Base-by-base conservation (phyloP, 2,329 filamentous ascomycete genomes). In the Fusarium secorum region DNA sequence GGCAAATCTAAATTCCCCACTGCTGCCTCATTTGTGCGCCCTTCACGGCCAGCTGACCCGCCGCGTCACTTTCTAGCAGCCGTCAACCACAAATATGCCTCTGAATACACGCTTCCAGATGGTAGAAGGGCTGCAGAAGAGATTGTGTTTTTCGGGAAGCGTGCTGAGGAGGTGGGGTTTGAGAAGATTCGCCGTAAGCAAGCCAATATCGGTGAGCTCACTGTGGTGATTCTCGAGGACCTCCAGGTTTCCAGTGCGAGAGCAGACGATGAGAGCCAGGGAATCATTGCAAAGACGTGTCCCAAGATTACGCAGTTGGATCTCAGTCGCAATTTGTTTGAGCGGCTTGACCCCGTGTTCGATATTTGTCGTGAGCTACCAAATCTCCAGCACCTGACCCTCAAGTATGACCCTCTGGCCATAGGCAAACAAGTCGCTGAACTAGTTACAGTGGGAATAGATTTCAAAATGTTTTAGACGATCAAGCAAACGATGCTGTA, bases 81-180 rank as follows among this genome's bases (percentile, higher is more conserved):
- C 6, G 83, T 98, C 58, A 88, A 88, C 65, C 87, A 90, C 74
- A 99, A 98, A 83, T 99, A 99, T 79, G 93, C 91, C 7, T 87
- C 89, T 5, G 88, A 91, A 62, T 76, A 77, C 62, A 79, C 64
- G 14, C 70, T 75, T 20, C 68, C 77, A 30, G 77, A 81, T 17
- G 78, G 82, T 11, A 84, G 85, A 11, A 74, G 74, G 33, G 64
- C 76, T 11, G 78, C 74, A 13, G 74, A 76, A 4, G 85, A 88
- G 52, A 91, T 97, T 68, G 82, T 85, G 59, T 91, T 85, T 86
- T 97, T 85, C 82, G 93, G 81, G 39, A 98, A 98, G 81, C 88
- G 95, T 22, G 95, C 93, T 9, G 92, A 98, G 82, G 95, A 98
- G 82, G 89, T 98, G 36, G 96, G 96, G 33, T 98, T 98, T 74